Base-by-base conservation (phyloP, 169 alveolate genomes). In the Sarcocystis neurona region DNA sequence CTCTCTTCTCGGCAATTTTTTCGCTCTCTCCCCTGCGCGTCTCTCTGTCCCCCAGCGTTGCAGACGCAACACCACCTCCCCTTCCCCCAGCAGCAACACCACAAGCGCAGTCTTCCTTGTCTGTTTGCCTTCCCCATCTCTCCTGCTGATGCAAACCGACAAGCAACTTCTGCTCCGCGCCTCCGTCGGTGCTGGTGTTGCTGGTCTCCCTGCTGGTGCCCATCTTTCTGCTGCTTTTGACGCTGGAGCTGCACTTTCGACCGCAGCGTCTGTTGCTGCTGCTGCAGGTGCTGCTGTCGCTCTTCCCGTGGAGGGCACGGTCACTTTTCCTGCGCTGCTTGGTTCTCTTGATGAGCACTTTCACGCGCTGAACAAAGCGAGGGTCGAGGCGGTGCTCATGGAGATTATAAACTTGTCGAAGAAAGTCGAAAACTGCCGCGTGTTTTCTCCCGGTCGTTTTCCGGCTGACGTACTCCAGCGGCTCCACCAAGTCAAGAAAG, bases 391-490 rank as follows among this genome's bases (percentile, higher is more conserved):
- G 2, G 34, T 72, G 82, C 18, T 72, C 41, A 47, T 72, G 20
- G 48, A 72, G 82, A 32, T 77, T 79, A 47, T 87, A 87, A 50
- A 87, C 75, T 12, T 74, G 66, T 18, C 91, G 48, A 10, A 87
- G 68, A 41, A 72, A 87, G 56, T 72, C 85, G 53, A 87, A 87
- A 37, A 87, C 91, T 37, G 80, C 87, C 27, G 91, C 75, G 80
- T 87, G 91, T 58, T 87, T 75, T 12, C 91, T 46, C 58, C 91
- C 87, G 23, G 91, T 87, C n/a, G 91, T 70, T 37, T 68, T 87
- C 18, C 91, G 77, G 86, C 91, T 87, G 78, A 87, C 75, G 70
- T 75, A 87, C 79, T 87, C 91, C 39, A 87, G 60, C 34, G 91
- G 91, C 87, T 87, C 91, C 12, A 87, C 80, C 30, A 74, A 53